Percentiles rank a stretch among this genome's conserved stretches.
Evolutionary conservation across 2,329 filamentous ascomycete species (phyloP).

Genomic region (Furcasterigmium furcatum): DNA sequence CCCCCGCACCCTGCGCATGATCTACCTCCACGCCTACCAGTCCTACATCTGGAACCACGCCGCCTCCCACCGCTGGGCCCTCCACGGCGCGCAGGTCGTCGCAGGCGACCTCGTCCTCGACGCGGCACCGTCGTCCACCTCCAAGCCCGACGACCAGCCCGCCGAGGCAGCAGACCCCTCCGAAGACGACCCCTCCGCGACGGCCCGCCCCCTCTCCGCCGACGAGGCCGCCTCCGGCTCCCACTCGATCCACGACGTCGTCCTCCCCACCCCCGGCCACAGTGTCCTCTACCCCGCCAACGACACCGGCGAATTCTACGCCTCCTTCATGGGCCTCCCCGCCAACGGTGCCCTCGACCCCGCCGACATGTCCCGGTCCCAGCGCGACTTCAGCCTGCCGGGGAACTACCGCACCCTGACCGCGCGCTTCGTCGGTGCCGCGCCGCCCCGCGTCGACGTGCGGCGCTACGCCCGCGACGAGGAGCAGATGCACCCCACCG

Average conservation of each 20-base stretch:
- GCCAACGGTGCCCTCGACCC: slow-evolving; percentile 79
- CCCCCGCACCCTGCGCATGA: slow-evolving; percentile 76
- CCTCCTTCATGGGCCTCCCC: slow-evolving; percentile 77
- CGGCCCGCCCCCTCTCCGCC: slow-evolving; percentile 70
- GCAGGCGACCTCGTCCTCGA: slow-evolving; percentile 80
- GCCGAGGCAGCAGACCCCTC: too few relatives aligned
- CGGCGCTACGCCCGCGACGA: slow-evolving; percentile 66
- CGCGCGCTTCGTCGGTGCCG: slow-evolving; percentile 56
- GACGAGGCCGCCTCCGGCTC: slow-evolving; percentile 75
- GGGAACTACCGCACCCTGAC: slow-evolving; percentile 87
- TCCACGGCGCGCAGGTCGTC: slow-evolving; percentile 70
- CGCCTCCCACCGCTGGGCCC: slow-evolving; percentile 75
- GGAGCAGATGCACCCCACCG: slow-evolving; percentile 86
- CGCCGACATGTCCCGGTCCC: slow-evolving; percentile 78
- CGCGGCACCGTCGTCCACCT: slow-evolving; percentile 26
- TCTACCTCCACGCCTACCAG: slow-evolving; percentile 98
- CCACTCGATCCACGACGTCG: slow-evolving; percentile 82
- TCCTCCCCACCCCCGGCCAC: slow-evolving; percentile 89
- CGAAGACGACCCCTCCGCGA: slow-evolving; percentile 36
- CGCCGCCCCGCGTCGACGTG: slow-evolving; percentile 64
- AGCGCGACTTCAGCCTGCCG: slow-evolving; percentile 84
- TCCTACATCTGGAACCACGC: slow-evolving; percentile 91
- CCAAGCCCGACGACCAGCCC: slow-evolving; percentile 39
- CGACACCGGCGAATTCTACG: slow-evolving; percentile 79
- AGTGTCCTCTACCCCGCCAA: slow-evolving; percentile 86